phyloP scores from a whole-genome alignment of 2,329 filamentous ascomycete genomes.

The Fusarium nanum region DNA sequence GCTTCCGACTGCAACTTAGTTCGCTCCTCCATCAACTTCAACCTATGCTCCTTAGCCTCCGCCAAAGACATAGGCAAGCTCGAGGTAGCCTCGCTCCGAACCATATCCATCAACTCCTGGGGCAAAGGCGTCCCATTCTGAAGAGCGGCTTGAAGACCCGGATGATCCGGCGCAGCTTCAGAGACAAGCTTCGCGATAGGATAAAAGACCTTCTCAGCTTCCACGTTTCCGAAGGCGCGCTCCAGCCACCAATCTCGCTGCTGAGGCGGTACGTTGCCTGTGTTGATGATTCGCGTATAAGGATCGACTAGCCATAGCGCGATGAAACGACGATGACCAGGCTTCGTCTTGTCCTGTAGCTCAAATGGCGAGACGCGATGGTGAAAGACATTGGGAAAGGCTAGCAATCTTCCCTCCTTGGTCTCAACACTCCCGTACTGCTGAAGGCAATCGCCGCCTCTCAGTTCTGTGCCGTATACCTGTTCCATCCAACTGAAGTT shows the following conservation, averaged over 20 bases:
- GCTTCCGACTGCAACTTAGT: background rate
- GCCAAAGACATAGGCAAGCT: slow-evolving; percentile 26
- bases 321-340: slow-evolving; percentile 64
- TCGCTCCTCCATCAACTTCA: slow-evolving; percentile 31
- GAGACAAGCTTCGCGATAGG: slow-evolving; percentile 6
- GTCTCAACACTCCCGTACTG: slow-evolving; percentile 38
- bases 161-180: background rate
- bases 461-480: slow-evolving; percentile 1
- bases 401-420: slow-evolving; percentile 26
- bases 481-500: slow-evolving; percentile 21
- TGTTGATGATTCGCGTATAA: slow-evolving; percentile 50
- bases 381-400: slow-evolving; percentile 41
- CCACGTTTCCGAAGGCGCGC: slow-evolving; percentile 2
- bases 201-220: background rate
- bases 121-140: background rate
- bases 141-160: slow-evolving; percentile 1
- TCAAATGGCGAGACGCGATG: slow-evolving; percentile 53
- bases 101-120: slow-evolving; percentile 24
- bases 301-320: slow-evolving; percentile 67
- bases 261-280: slow-evolving; percentile 51
- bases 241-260: slow-evolving; percentile 49
- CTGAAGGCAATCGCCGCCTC: background rate
- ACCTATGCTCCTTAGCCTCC: slow-evolving; percentile 27
- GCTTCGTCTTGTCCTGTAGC: slow-evolving; percentile 58
- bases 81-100: background rate